Conservation (phyloP, 768 basidiomycete species). For the Tricholoma sp. region DNA sequence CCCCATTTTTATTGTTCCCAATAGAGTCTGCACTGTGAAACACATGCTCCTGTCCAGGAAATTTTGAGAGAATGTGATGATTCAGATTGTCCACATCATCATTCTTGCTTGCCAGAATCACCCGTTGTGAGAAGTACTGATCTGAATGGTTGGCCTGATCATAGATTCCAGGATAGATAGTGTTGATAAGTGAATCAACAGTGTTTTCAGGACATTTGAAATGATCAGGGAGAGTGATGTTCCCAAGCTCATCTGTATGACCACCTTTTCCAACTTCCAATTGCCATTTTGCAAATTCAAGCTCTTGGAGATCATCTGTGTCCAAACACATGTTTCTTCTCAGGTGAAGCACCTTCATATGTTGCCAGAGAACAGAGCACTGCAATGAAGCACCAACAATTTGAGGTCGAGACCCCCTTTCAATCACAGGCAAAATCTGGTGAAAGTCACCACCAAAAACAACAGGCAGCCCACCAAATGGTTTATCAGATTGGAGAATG, state of each 20-base stretch:
- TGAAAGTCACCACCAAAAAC: constrained; percentile 44
- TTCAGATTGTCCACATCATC: constrained; percentile 34
- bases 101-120: constrained; percentile 33
- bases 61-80: constrained; percentile 14
- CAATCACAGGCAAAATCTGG: constrained; percentile 40
- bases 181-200: constrained; percentile 7
- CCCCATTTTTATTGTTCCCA: constrained; percentile 13
- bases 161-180: constrained; percentile 15
- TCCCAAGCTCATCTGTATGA: neutral
- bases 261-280: constrained; percentile 21
- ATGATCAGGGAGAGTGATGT: constrained; percentile 10
- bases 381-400: constrained; percentile 32
- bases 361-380: constrained; percentile 33
- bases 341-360: constrained; percentile 30
- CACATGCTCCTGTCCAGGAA: constrained; percentile 17
- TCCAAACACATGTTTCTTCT: constrained; percentile 14
- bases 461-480: constrained; percentile 37
- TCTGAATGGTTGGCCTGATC: constrained; percentile 1
- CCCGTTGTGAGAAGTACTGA: constrained; percentile 29
- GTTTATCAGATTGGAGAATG: constrained; percentile 16
- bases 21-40: constrained; percentile 27
- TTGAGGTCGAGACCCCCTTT: constrained; percentile 28
- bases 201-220: constrained; percentile 8
- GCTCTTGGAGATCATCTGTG: neutral
- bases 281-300: constrained; percentile 19